Evolutionary conservation across 73 alveolate species (phyloP).

Genomic region (Tetrahymena borealis): DNA sequence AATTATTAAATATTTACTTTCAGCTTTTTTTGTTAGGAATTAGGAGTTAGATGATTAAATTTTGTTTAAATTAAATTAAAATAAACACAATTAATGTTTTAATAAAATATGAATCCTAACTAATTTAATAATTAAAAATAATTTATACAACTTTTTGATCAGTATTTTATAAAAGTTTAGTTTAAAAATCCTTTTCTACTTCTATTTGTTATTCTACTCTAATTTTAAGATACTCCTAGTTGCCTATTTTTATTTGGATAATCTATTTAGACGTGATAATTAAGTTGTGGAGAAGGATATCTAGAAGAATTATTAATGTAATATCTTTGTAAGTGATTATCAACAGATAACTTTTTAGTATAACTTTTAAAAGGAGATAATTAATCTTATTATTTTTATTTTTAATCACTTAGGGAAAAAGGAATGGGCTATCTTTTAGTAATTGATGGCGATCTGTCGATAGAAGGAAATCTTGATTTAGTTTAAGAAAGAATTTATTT

Average conservation of each 20-base stretch:
- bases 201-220: background rate
- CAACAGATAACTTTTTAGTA: background rate
- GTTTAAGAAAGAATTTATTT: background rate
- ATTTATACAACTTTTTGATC: background rate
- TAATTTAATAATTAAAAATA: no score
- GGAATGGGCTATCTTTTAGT: background rate
- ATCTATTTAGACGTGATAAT: background rate
- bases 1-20: no score
- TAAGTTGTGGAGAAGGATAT: background rate
- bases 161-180: background rate
- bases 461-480: background rate
- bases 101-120: no score
- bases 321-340: background rate
- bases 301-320: background rate
- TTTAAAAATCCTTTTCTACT: background rate
- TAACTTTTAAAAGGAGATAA: background rate
- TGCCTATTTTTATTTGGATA: background rate
- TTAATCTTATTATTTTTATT: background rate
- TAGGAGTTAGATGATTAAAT: no score
- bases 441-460: background rate
- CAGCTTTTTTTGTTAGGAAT: no score
- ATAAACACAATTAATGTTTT: no score
- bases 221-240: background rate
- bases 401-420: background rate
- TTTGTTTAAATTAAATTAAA: no score